Conservation (phyloP, 345 rosid species). For the Mallotus nudiflorus region DNA sequence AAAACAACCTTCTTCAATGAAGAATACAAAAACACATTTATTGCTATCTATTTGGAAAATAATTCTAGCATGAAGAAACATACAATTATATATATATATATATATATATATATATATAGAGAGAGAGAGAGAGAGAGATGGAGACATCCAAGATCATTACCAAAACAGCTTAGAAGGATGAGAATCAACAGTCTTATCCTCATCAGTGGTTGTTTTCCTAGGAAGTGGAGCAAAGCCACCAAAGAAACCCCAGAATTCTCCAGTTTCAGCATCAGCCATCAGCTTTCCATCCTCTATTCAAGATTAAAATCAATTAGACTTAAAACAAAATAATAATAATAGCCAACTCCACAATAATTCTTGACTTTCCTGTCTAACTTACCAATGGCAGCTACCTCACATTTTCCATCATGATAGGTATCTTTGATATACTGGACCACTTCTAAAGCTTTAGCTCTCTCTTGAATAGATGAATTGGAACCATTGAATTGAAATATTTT, state of each 20-base stretch:
- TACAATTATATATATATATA: no score
- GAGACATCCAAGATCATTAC: constrained; percentile 39
- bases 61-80: not conserved
- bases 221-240: constrained; percentile 99
- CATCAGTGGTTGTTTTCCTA: constrained; percentile 59
- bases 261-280: constrained; percentile 99
- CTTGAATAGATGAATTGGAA: constrained; percentile 93
- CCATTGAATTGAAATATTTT: constrained; percentile 97
- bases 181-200: constrained; percentile 48
- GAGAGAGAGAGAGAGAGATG: no score
- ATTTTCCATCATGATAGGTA: constrained; percentile 92
- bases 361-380: constrained; percentile 30
- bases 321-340: not conserved
- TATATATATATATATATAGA: no score
- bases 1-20: not conserved
- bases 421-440: constrained; percentile 97
- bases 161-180: constrained; percentile 57
- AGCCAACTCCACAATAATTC: constrained; percentile 8
- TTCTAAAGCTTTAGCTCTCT: constrained; percentile 98
- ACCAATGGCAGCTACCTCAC: constrained; percentile 95
- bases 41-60: not conserved
- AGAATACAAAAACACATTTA: constrained; percentile 2
- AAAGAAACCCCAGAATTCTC: constrained; percentile 95
- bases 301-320: constrained; percentile 23
- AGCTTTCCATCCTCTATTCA: constrained; percentile 86